A percentile compares a stretch with the other conserved stretches of the same genome.
Evolutionary conservation across 257 asterid species (phyloP).

Genomic region (Catharanthus roseus): DNA sequence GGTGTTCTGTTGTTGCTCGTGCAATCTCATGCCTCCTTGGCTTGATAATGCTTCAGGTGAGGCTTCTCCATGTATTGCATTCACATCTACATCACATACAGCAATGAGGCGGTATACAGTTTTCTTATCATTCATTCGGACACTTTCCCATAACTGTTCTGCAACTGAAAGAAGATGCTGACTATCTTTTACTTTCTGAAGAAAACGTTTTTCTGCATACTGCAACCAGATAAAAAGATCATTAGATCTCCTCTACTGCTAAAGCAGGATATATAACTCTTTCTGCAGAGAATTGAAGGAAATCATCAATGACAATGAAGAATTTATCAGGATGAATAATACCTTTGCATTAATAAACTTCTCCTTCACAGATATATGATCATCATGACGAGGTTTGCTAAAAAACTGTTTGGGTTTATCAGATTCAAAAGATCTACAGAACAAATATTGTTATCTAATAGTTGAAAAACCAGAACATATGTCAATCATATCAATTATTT

Average conservation of each 20-base stretch:
- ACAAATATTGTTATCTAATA: constrained; percentile 11
- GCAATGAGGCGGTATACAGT: constrained; percentile 75
- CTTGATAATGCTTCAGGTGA: constrained; percentile 33
- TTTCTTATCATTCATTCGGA: constrained; percentile 66
- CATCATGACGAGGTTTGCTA: constrained; percentile 62
- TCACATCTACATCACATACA: constrained; percentile 58
- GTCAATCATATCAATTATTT: constrained; percentile 6
- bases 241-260: too few species aligned
- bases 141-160: constrained; percentile 77
- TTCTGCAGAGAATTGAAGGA: neutral
- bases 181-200: constrained; percentile 49
- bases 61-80: constrained; percentile 52
- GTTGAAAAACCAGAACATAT: neutral
- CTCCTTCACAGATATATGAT: constrained; percentile 88
- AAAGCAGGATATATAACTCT: neutral
- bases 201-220: constrained; percentile 73
- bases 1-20: constrained; percentile 27
- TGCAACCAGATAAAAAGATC: constrained; percentile 33
- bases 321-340: constrained; percentile 24
- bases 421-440: constrained; percentile 55
- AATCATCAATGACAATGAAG: neutral
- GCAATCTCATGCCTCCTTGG: constrained; percentile 35
- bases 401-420: constrained; percentile 63
- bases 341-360: constrained; percentile 91
- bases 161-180: constrained; percentile 53